Evolutionary conservation across 768 basidiomycete genomes (phyloP), one percentile per base, ranked within the genome.

Genomic region (Boletus reticulatus): DNA sequence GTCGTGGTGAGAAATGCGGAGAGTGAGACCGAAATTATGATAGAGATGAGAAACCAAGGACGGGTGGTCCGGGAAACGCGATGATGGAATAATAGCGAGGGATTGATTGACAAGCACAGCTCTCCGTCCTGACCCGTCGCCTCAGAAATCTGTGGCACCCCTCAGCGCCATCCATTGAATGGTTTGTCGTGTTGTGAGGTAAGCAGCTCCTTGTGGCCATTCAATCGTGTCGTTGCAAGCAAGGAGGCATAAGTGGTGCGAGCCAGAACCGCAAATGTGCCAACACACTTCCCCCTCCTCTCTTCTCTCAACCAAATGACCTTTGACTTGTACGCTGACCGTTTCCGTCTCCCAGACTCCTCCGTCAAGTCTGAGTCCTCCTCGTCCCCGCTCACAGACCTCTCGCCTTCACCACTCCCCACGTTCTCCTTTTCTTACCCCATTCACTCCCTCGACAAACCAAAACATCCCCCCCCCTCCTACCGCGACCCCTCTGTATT

Each of bases 341-440:
- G 10, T 11, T 29, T 57, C 44, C 57, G 19, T 43, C 45, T 63
- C 48, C 2, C 66, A 60, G 61, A 66, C 47, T 63, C 57, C 17
- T 66, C 70, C 16, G 63, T 71, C 19, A 71, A 71, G 56, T 71
- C 71, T 9, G 70, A 71, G 52, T 53, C 60, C 1, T 64, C 66
- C 31, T 60, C 68, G 4, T 56, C 69, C 0, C 61, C 64, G 1
- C 60, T 61, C 44, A 57, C 53, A 34, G 62, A 66, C 50, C 55
- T 58, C n/a, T 63, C 64, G 1, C 64, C 64, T 5, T 54, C 71
- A 0, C 58, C 68, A 13, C 57, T 52, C 7, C 60, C 55, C 22
- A 0, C 57, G 0, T 70, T 73, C 13, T 41, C 70, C 0, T 71
- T 71, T 6, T 43, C 60, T 0, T 71, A 59, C 39, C 67, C 71